phyloP scores from a whole-genome alignment of 1,139 yeast species.

The Pichia sp. region DNA sequence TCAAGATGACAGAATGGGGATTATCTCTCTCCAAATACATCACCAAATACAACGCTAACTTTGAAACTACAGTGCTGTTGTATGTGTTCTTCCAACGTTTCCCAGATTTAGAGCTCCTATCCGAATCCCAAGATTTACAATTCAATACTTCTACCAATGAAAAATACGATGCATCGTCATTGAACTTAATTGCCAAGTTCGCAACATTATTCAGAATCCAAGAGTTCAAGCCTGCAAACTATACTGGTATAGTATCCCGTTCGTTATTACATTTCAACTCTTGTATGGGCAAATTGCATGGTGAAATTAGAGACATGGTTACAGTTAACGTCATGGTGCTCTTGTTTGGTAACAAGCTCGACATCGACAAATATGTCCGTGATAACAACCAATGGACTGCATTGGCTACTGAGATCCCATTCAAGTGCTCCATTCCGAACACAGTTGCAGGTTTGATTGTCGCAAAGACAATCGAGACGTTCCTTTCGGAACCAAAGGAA shows the following conservation, averaged over 20 bases:
- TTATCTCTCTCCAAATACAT: constrained; percentile 35
- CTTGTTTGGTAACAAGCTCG: constrained; percentile 52
- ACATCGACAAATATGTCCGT: constrained; percentile 36
- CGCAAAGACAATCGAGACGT: constrained; percentile 34
- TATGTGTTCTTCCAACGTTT: constrained; percentile 43
- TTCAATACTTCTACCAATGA: background rate
- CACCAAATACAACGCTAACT: constrained; percentile 30
- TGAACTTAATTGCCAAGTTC: constrained; percentile 27
- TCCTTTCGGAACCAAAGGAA: constrained; percentile 30
- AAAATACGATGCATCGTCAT: constrained; percentile 8
- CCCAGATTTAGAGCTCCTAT: constrained; percentile 20
- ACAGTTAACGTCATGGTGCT: constrained; percentile 54
- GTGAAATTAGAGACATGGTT: constrained; percentile 51
- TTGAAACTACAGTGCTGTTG: constrained; percentile 39
- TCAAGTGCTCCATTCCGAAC: constrained; percentile 43
- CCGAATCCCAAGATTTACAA: constrained; percentile 17
- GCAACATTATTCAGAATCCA: constrained; percentile 27
- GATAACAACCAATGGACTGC: constrained; percentile 55
- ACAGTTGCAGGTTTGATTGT: constrained; percentile 32
- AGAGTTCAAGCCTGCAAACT: constrained; percentile 20
- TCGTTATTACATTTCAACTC: constrained; percentile 54
- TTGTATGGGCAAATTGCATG: constrained; percentile 53
- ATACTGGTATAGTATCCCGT: constrained; percentile 30
- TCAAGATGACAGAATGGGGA: constrained; percentile 58
- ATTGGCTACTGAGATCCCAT: constrained; percentile 61